Evolutionary conservation across 768 basidiomycete genomes (phyloP).

Genomic region (Leccinellum albellum): DNA sequence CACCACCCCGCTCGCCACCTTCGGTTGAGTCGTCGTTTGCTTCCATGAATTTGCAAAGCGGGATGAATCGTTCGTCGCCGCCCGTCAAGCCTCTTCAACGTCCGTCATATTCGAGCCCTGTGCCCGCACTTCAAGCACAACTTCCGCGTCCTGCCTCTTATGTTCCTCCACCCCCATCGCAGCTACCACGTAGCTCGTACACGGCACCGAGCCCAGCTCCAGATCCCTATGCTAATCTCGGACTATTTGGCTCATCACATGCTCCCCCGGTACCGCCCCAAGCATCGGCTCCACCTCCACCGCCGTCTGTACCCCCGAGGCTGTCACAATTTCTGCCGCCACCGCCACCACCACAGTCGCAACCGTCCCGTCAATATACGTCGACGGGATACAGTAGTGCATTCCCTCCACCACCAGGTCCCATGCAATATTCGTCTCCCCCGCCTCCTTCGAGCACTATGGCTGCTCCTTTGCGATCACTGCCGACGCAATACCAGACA

Average conservation of each 20-base stretch:
- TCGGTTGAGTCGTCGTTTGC: slow-evolving; percentile 51
- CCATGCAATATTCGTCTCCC: slow-evolving; percentile 23
- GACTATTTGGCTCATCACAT: slow-evolving; percentile 24
- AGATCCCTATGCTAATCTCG: slow-evolving; percentile 37
- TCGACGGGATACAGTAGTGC: slow-evolving; percentile 13
- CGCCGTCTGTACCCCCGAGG: slow-evolving; percentile 20
- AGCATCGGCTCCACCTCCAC: slow-evolving; percentile 18
- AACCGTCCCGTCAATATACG: slow-evolving; percentile 19
- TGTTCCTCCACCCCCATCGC: slow-evolving; percentile 23
- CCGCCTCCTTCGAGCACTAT: slow-evolving; percentile 11
- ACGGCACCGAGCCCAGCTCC: slow-evolving; percentile 18
- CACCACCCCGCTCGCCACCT: slow-evolving; percentile 38
- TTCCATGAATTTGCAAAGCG: slow-evolving; percentile 47
- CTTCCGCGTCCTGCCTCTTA: slow-evolving; percentile 23
- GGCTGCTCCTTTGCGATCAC: slow-evolving; percentile 8
- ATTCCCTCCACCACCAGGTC: slow-evolving; percentile 29
- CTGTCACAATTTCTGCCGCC: slow-evolving; percentile 23
- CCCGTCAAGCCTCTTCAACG: slow-evolving; percentile 28
- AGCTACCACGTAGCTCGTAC: slow-evolving; percentile 16
- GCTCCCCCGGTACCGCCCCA: background rate
- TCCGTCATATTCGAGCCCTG: slow-evolving; percentile 20
- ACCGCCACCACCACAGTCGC: slow-evolving; percentile 14
- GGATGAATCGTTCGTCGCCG: slow-evolving; percentile 25
- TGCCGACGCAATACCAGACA: slow-evolving; percentile 25
- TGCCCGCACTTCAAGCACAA: slow-evolving; percentile 7